Evolutionary conservation across 306 rosid genomes (phyloP), one percentile per base, ranked within the genome.

Genomic region (Vigna mungo): DNA sequence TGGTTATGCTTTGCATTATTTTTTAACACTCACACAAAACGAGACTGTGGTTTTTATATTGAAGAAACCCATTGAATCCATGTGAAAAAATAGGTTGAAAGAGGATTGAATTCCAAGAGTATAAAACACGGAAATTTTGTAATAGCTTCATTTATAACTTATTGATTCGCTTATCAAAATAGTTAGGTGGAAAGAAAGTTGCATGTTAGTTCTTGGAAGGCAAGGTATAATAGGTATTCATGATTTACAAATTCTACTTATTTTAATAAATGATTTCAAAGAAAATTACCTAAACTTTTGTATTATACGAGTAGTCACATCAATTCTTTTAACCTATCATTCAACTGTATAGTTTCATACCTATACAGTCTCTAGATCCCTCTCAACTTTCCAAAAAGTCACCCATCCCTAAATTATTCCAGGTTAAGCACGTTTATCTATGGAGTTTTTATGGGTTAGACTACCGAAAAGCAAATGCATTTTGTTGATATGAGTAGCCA

Each of bases 101-200:
- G 20, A 44, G n/a, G 25, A 48, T 27, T 4, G 70, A 78, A 30
- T 51, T 51, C 14, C 3, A 27, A n/a, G 43, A 30, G 75, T 70
- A 36, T 34, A 17, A 51, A 49, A 10, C 49, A 71, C 63, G 67
- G 2, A 21, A 21, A 21, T 21, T 15, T 39, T 72, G 3, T 21
- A 41, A 17, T 21, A 55, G 2, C 41, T 39, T 37, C 16, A 55
- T 46, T 21, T 54, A 20, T 54, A 54, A 54, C 15, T 3, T 21
- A 21, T 72, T 12, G 76, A 15, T 53, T 36, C 4, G 64, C 51
- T 53, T 52, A 34, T 4, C 37, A 71, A 53, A 53, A 54, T 54
- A 30, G 18, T 34, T 69, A n/a, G 74, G 74, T 69, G 12, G 8
- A 49, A 70, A 70, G 17, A 49, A 70, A 51, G 49, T 34, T 51